Percentiles rank a stretch among this genome's conserved stretches.
Evolutionary conservation across 2,329 filamentous ascomycete species (phyloP).

Genomic region (Lachnellula occidentalis): DNA sequence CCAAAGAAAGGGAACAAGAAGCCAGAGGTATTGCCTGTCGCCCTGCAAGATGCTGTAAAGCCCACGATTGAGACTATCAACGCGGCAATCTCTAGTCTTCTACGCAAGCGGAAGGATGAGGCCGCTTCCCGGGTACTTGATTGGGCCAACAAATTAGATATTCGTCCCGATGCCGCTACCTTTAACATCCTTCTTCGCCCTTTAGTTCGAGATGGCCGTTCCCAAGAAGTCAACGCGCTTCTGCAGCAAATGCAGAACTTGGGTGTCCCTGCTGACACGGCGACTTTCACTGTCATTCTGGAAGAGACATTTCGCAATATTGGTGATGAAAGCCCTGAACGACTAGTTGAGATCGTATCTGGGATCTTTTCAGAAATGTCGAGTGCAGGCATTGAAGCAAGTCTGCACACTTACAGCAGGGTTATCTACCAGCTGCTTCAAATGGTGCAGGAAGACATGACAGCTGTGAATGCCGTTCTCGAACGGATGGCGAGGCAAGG

Average conservation of each 20-base stretch:
- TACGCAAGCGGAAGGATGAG: conserved; percentile 42
- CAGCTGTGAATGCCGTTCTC: conserved; percentile 55
- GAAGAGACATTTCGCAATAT: conserved; percentile 48
- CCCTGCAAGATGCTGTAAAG: conserved; percentile 39
- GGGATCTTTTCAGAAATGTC: conserved; percentile 54
- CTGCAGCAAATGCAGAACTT: conserved; percentile 53
- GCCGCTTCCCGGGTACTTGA: conserved; percentile 49
- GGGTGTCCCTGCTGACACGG: conserved; percentile 54
- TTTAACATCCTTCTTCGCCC: conserved; percentile 67
- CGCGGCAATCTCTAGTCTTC: conserved; percentile 59
- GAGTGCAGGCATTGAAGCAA: conserved; percentile 50
- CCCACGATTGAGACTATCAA: conserved; percentile 65
- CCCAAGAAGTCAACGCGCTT: conserved; percentile 45
- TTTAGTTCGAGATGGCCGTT: conserved; percentile 45
- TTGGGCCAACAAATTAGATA: conserved; percentile 38
- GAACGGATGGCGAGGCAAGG: conserved; percentile 52
- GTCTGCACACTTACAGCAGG: conserved; percentile 60
- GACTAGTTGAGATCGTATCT: conserved; percentile 49
- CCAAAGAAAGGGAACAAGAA: conserved; percentile 18
- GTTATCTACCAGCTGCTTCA: conserved; percentile 59
- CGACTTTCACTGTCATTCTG: conserved; percentile 69
- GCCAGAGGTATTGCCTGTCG: conserved; percentile 19
- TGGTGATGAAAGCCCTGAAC: conserved; percentile 35
- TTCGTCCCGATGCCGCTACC: conserved; percentile 42
- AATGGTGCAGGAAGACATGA: conserved; percentile 31